phyloP scores from a whole-genome alignment of 2,329 filamentous ascomycete species.

The Aureobasidium namibiae region DNA sequence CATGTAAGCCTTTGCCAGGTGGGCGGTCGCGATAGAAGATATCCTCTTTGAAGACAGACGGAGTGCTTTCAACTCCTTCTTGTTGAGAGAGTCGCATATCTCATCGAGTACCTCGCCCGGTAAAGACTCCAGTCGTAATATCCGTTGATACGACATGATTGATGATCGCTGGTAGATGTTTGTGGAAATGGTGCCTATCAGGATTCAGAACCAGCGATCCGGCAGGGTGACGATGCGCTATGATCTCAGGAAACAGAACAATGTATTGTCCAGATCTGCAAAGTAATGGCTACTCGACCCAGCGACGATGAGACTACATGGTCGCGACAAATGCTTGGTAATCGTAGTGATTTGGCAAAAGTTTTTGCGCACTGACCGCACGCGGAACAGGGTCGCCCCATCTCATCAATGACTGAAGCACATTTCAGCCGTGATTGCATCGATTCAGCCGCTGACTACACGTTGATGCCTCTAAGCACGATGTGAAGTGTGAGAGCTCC shows the following conservation, averaged over 20 bases:
- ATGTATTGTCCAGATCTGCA: neutral
- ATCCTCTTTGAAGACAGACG: neutral
- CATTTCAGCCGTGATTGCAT: too few species aligned
- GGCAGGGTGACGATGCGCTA: neutral
- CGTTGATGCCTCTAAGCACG: too few species aligned
- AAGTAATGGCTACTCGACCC: neutral
- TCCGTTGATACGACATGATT: neutral
- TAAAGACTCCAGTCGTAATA: neutral
- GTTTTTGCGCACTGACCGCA: neutral
- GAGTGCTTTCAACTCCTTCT: neutral
- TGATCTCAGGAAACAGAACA: neutral
- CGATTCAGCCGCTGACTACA: too few species aligned
- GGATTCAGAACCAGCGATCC: neutral
- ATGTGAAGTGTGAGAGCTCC: too few species aligned
- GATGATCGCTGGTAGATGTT: neutral
- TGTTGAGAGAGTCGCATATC: neutral
- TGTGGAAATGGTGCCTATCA: neutral
- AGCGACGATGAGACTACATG: neutral
- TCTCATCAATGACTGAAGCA: too few species aligned
- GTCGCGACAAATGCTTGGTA: neutral
- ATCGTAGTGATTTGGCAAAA: neutral
- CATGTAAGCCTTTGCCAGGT: slow-evolving; percentile 3
- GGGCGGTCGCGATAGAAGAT: neutral
- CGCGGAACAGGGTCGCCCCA: neutral
- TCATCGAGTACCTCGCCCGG: neutral